A percentile compares a stretch with the other conserved stretches of the same genome.
Evolutionary conservation across 2,329 filamentous ascomycete genomes (phyloP).

Genomic region (Neophaeococcomyces mojaviensis): DNA sequence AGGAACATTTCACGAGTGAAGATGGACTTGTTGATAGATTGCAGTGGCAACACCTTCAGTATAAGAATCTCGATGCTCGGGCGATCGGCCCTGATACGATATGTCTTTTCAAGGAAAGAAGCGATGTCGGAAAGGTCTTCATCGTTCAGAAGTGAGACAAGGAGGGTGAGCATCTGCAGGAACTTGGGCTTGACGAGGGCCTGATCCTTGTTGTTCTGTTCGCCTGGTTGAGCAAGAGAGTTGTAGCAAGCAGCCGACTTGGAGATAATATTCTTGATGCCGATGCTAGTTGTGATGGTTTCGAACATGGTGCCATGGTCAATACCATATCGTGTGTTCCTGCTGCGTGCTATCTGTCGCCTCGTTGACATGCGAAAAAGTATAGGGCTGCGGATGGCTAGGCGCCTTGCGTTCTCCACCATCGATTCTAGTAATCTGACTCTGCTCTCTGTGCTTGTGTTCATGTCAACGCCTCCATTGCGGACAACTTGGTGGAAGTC

Average conservation of each 20-base stretch:
- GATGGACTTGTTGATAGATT: slow-evolving; percentile 26
- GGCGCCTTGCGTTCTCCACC: slow-evolving; percentile 25
- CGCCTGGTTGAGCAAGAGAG: slow-evolving; percentile 12
- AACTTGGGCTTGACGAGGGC: slow-evolving; percentile 21
- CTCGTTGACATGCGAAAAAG: slow-evolving; percentile 24
- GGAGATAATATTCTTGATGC: slow-evolving; percentile 24
- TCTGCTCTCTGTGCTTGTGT: slow-evolving; percentile 1
- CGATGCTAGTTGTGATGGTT: slow-evolving; percentile 24
- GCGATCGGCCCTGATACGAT: slow-evolving; percentile 23
- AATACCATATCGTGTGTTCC: slow-evolving; percentile 25
- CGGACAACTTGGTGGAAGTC: slow-evolving; percentile 19
- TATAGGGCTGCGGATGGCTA: slow-evolving; percentile 22
- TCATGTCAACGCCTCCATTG: slow-evolving; percentile 19
- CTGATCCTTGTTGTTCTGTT: slow-evolving; percentile 14
- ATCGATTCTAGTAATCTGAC: slow-evolving; percentile 23
- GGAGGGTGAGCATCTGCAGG: slow-evolving; percentile 23
- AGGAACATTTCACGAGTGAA: slow-evolving; percentile 23
- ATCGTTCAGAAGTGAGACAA: slow-evolving; percentile 26
- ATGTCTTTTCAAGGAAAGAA: slow-evolving; percentile 25
- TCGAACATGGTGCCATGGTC: slow-evolving; percentile 21
- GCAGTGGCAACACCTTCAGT: slow-evolving; percentile 26
- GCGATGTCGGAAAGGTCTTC: slow-evolving; percentile 21
- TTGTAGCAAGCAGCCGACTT: slow-evolving; percentile 23
- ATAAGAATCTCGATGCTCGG: slow-evolving; percentile 22
- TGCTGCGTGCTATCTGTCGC: slow-evolving; percentile 19